Base-by-base conservation (phyloP, 2,329 filamentous ascomycete species). In the Penicillium sp. region DNA sequence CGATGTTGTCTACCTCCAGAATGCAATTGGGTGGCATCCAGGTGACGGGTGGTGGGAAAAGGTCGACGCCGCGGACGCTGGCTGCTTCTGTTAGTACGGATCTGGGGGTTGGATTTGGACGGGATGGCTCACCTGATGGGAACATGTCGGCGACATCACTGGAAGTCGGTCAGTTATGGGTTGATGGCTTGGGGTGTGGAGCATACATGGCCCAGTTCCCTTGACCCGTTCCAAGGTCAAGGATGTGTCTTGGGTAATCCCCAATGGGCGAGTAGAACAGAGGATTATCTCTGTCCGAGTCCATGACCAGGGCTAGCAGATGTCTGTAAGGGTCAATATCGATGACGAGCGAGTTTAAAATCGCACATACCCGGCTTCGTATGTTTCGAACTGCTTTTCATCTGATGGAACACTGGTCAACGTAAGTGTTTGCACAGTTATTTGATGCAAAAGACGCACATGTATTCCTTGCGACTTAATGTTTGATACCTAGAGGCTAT, bases 21-120 rank as follows among this genome's bases (percentile, higher is more conserved):
- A 57, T 44, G 39, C 61, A 67, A 52, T 69, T 69, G n/a, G 67
- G 66, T 11, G 66, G 63, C 36, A 63, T 55, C 65, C 65, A 69
- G 9, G 47, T 51, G 13, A 62, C 52, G 38, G 61, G 61, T n/a
- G 61, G 61, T 22, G 61, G 61, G 39, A 63, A 68, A 36, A 69
- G 60, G 36, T 69, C 67, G 14, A 69, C 61, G 6, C 60, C 60
- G 22, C 54, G 52, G 13, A 63, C 60, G 21, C 39, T 56, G 36
- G 59, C 60, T 63, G 47, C 18, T 4, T 11, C 8, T 18, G 10
- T 39, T 32, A 29, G 5, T 32, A 8, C 11, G 8, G 11, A 22
- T 16, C 11, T 16, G 10, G 13, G 16, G 14, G 7, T 22, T 14
- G 13, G n/a, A 42, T 13, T 22, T 14, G 14, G 21, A 16, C 27